These are phyloP conservation scores for Bremia lactucae DNA, from an alignment of 352 stramenopile genomes.

Conservation along the genomic window DNA sequence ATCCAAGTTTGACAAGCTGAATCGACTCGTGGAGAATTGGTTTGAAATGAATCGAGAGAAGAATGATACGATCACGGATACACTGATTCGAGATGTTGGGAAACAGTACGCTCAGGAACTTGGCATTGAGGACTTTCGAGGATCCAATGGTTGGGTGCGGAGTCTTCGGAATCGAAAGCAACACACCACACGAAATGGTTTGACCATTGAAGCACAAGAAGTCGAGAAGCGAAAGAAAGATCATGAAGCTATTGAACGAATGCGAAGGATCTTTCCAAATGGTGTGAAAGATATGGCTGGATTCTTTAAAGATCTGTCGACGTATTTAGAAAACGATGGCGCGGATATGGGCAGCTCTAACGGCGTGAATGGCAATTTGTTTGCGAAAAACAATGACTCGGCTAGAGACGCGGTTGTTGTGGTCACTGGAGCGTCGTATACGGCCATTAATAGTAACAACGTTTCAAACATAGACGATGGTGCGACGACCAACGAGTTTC, in stretches of 20 bases:
- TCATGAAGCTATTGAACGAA: conserved; percentile 60
- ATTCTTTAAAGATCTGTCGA: conserved; percentile 70
- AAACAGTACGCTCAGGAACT: conserved; percentile 65
- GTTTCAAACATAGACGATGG: conserved; percentile 22
- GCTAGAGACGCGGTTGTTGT: conserved; percentile 9
- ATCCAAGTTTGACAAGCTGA: conserved; percentile 80
- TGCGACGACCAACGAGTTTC: conserved; percentile 36
- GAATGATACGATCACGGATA: conserved; percentile 57
- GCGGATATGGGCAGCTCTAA: conserved; percentile 15
- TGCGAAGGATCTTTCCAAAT: conserved; percentile 54
- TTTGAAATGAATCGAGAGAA: conserved; percentile 74
- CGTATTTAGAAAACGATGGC: conserved; percentile 54
- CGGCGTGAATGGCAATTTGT: conserved; percentile 8
- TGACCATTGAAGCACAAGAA: conserved; percentile 45
- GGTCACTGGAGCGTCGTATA: conserved; percentile 20
- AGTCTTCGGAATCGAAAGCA: conserved; percentile 74
- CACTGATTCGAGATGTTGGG: conserved; percentile 61
- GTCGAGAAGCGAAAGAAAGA: conserved; percentile 58
- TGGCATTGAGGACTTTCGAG: conserved; percentile 63
- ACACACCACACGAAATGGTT: conserved; percentile 31
- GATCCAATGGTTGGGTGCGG: conserved; percentile 71
- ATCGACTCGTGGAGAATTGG: conserved; percentile 72
- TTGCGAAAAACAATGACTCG: conserved; percentile 10
- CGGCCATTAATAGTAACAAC: conserved; percentile 25
- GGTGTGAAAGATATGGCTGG: conserved; percentile 60